These are phyloP conservation scores for Bacidia gigantensis DNA, from an alignment of 495 filamentous ascomycete genomes.

Conservation along the genomic window DNA sequence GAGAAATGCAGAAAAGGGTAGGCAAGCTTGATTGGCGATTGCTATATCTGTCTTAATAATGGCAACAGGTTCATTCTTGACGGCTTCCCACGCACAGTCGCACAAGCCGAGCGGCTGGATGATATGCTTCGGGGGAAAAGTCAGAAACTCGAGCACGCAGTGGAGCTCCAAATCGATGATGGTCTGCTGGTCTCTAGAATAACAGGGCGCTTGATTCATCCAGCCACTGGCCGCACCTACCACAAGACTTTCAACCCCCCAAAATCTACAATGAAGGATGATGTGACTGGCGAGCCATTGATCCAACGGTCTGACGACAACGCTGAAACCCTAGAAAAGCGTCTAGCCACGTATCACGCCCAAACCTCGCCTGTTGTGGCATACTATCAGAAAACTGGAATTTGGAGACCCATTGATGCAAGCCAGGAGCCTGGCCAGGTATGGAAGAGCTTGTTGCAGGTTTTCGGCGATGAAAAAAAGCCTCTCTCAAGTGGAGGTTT, in stretches of 20 bases:
- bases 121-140: constrained; percentile 63
- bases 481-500: constrained; percentile 21
- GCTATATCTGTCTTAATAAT: neutral
- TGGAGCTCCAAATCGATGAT: constrained; percentile 96
- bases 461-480: constrained; percentile 55
- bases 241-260: constrained; percentile 99
- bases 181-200: constrained; percentile 85
- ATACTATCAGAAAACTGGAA: constrained; percentile 94
- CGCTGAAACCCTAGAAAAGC: constrained; percentile 91
- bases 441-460: constrained; percentile 79
- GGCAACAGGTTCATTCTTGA: constrained; percentile 84
- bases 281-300: constrained; percentile 89
- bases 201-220: constrained; percentile 91
- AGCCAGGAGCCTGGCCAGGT: constrained; percentile 92
- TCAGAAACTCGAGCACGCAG: constrained; percentile 77
- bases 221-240: constrained; percentile 88
- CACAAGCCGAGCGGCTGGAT: constrained; percentile 89
- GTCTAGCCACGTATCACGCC: constrained; percentile 80
- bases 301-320: constrained; percentile 97
- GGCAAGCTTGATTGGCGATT: constrained; percentile 24
- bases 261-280: constrained; percentile 84
- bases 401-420: constrained; percentile 93
- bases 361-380: constrained; percentile 85
- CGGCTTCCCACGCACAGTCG: constrained; percentile 91
- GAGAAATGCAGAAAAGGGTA: constrained; percentile 93